These are phyloP conservation scores for Thelonectria rubi DNA, from an alignment of 2,329 filamentous ascomycete genomes.

Conservation along the genomic window DNA sequence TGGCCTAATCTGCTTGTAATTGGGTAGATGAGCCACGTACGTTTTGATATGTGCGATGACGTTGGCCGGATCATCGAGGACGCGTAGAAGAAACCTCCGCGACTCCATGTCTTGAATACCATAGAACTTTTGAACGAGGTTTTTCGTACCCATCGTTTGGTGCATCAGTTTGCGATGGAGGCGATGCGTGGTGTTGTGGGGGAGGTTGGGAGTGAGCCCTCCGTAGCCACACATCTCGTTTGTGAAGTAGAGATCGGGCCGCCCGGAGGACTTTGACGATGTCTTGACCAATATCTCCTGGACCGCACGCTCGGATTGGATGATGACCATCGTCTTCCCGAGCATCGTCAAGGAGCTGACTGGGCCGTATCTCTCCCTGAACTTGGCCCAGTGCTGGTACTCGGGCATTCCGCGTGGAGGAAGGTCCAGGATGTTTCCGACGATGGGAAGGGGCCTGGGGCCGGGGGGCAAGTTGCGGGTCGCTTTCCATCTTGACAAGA, in stretches of 20 bases:
- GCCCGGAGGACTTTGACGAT: slow-evolving; percentile 45
- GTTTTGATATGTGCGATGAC: slow-evolving; percentile 41
- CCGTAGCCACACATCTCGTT: slow-evolving; percentile 40
- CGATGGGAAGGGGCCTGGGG: slow-evolving; percentile 55
- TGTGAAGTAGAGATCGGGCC: slow-evolving; percentile 39
- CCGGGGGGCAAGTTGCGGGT: slow-evolving; percentile 53
- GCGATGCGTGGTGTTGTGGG: slow-evolving; percentile 34
- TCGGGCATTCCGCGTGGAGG: slow-evolving; percentile 49
- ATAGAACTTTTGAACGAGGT: slow-evolving; percentile 26
- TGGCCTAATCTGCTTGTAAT: background rate
- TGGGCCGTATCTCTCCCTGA: slow-evolving; percentile 50
- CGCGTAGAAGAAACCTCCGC: slow-evolving; percentile 37
- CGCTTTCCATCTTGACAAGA: background rate
- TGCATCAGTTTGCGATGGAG: slow-evolving; percentile 44
- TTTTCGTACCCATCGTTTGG: slow-evolving; percentile 42
- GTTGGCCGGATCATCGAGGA: slow-evolving; percentile 33
- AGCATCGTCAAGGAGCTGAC: slow-evolving; percentile 53
- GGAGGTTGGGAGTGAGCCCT: slow-evolving; percentile 21
- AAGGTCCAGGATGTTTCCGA: slow-evolving; percentile 61
- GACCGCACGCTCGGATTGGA: slow-evolving; percentile 50
- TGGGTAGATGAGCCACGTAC: slow-evolving; percentile 27
- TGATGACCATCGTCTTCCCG: slow-evolving; percentile 51
- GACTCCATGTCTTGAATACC: slow-evolving; percentile 42
- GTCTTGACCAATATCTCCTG: slow-evolving; percentile 50
- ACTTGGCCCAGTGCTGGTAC: slow-evolving; percentile 53